A percentile compares a stretch with the other conserved stretches of the same genome.
These are phyloP conservation scores for Blastobotrys raffinosifermentans DNA, from an alignment of 1,139 yeast species.

Conservation along the genomic window DNA sequence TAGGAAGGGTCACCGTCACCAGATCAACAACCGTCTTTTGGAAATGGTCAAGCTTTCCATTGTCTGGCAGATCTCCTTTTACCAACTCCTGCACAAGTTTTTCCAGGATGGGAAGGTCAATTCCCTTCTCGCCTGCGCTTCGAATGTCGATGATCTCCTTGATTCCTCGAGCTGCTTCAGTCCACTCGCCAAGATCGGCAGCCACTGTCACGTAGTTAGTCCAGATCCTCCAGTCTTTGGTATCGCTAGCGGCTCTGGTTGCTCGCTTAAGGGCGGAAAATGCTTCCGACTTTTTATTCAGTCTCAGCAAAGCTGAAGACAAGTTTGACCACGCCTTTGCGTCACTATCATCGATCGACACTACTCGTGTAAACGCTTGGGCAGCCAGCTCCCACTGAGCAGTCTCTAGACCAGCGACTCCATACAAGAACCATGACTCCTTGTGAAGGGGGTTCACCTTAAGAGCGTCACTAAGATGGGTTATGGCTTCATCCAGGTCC, in stretches of 20 bases:
- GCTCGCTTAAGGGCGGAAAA: constrained; percentile 80
- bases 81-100: constrained; percentile 63
- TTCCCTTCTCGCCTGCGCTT: constrained; percentile 57
- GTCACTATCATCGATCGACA: constrained; percentile 75
- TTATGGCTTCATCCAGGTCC: constrained; percentile 51
- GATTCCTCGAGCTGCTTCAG: constrained; percentile 72
- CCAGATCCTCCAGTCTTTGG: constrained; percentile 83
- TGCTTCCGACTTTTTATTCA: constrained; percentile 67
- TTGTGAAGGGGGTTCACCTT: constrained; percentile 68
- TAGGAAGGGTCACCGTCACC: constrained; percentile 59
- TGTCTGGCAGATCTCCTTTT: constrained; percentile 36
- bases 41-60: constrained; percentile 30
- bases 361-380: constrained; percentile 90
- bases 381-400: constrained; percentile 73
- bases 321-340: constrained; percentile 93
- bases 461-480: constrained; percentile 70
- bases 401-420: constrained; percentile 80
- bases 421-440: constrained; percentile 89
- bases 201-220: constrained; percentile 84
- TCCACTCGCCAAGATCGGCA: constrained; percentile 76
- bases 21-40: constrained; percentile 67
- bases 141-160: constrained; percentile 53
- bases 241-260: constrained; percentile 53
- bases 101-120: constrained; percentile 75
- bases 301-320: constrained; percentile 67